Conservation (phyloP, 1,284 basidiomycete species). For the Tetrapyrgos nigripes region DNA sequence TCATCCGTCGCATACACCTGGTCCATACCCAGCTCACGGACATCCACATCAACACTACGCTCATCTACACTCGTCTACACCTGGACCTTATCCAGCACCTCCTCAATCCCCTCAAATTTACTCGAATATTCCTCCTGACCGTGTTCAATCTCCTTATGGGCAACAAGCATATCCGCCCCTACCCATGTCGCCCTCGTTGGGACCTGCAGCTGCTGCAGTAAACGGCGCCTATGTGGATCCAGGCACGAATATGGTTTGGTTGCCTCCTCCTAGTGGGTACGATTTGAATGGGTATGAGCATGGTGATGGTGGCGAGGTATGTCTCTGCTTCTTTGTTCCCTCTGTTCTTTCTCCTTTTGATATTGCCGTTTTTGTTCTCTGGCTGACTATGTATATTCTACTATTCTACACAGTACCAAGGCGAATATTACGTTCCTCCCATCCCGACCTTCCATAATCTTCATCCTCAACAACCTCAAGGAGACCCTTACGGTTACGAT, state of each 20-base stretch:
- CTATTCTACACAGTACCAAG: no score
- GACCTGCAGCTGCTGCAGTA: background rate
- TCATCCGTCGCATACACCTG: constrained; percentile 25
- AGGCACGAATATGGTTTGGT: constrained; percentile 10
- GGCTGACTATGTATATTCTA: no score
- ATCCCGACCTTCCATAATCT: background rate
- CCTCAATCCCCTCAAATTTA: no score
- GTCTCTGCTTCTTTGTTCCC: background rate
- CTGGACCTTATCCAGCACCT: background rate
- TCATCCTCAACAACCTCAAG: no score
- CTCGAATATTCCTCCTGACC: no score
- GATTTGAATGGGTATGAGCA: background rate
- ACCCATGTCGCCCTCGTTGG: constrained; percentile 9
- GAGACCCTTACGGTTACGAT: constrained; percentile 14
- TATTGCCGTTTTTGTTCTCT: no score
- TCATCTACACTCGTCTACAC: background rate
- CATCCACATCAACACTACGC: background rate
- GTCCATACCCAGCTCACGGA: background rate
- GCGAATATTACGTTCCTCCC: background rate
- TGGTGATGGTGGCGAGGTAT: background rate
- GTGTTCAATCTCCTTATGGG: constrained; percentile 1
- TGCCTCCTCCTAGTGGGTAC: constrained; percentile 4
- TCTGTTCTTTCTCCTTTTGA: background rate
- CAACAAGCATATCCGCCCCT: background rate
- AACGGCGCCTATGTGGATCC: constrained; percentile 11